Conservation (phyloP, 441 rosid species). For the Metrosideros polymorpha region DNA sequence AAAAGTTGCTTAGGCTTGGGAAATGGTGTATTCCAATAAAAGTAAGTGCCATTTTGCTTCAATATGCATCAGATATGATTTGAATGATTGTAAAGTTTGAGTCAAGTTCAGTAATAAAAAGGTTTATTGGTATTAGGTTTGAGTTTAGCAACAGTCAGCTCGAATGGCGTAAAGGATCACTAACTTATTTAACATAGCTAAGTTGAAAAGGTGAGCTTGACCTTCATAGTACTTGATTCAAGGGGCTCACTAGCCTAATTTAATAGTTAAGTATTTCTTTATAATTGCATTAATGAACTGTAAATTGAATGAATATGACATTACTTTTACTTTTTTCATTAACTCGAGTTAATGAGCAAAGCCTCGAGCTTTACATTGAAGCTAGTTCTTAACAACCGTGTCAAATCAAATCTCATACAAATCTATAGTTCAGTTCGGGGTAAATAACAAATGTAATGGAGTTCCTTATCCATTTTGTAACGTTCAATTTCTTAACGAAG, state of each 20-base stretch:
- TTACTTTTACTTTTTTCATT: too few species aligned
- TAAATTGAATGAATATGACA: background rate
- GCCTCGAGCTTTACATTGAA: background rate
- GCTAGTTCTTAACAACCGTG: background rate
- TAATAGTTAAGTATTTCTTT: background rate
- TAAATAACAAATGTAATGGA: background rate
- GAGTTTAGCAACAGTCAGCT: background rate
- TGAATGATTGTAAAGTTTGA: background rate
- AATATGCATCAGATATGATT: background rate
- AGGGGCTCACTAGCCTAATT: background rate
- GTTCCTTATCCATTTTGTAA: rapidly evolving
- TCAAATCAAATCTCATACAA: background rate
- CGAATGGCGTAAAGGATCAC: rapidly evolving
- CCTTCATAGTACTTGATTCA: background rate
- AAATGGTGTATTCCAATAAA: background rate
- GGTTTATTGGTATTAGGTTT: background rate
- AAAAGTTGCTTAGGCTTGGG: background rate
- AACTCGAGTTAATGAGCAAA: background rate
- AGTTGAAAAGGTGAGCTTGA: background rate
- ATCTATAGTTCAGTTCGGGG: background rate
- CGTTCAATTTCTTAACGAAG: too few species aligned
- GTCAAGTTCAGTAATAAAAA: background rate
- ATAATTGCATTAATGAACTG: background rate
- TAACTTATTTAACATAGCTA: background rate
- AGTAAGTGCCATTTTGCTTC: background rate